Conservation (phyloP, 768 basidiomycete species). For the Tephrocybe sp. region DNA sequence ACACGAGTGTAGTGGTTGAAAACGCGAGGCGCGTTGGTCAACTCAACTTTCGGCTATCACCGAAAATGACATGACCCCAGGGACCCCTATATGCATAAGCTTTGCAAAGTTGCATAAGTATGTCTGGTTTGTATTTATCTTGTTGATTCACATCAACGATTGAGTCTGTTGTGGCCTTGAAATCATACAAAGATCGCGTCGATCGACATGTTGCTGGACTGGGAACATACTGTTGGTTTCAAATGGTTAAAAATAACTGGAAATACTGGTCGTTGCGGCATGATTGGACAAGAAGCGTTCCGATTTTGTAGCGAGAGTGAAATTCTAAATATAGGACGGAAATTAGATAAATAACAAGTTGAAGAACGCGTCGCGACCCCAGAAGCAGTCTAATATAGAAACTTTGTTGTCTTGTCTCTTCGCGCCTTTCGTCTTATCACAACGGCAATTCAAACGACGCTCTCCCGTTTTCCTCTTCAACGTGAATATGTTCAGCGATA, state of each 20-base stretch:
- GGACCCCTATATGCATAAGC: background rate
- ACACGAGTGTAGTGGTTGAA: background rate
- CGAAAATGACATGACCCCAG: constrained; percentile 11
- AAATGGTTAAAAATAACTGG: no score
- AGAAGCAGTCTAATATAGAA: background rate
- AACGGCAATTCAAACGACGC: no score
- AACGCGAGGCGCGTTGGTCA: constrained; percentile 18
- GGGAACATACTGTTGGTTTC: no score
- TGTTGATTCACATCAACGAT: background rate
- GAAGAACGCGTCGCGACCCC: background rate
- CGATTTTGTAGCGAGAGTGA: background rate
- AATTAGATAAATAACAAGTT: background rate
- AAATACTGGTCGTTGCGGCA: no score
- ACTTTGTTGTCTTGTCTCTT: background rate
- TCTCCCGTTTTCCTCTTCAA: background rate
- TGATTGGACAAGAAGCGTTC: no score
- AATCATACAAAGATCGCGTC: background rate
- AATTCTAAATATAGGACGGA: background rate
- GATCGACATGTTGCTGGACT: background rate
- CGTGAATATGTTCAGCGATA: constrained; percentile 21
- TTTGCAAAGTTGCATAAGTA: background rate
- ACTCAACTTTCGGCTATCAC: constrained; percentile 15
- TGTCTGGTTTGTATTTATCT: background rate
- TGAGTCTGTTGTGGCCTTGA: background rate
- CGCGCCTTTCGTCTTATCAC: no score